phyloP scores from a whole-genome alignment of 1,139 yeast genomes.

The Debaryomyces coudertii region DNA sequence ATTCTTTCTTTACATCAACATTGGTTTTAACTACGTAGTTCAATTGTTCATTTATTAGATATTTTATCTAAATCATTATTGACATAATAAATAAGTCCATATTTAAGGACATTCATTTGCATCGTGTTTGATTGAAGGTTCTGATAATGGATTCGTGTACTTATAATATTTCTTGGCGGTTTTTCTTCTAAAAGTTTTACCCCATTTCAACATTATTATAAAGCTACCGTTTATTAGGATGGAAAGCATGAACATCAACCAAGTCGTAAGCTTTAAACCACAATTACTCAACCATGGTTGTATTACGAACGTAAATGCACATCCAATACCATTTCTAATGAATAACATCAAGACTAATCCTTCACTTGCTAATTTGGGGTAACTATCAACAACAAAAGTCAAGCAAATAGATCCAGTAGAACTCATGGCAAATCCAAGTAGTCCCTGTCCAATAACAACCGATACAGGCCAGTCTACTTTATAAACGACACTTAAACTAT shows the following conservation, averaged over 20 bases:
- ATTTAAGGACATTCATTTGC: too few species aligned
- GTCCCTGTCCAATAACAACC: constrained; percentile 54
- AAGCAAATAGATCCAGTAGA: constrained; percentile 59
- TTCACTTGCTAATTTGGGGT: constrained; percentile 58
- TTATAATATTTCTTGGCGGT: too few species aligned
- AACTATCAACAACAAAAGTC: constrained; percentile 60
- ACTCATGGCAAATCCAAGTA: constrained; percentile 61
- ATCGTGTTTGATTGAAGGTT: too few species aligned
- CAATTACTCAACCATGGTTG: constrained; percentile 49
- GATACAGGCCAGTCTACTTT: constrained; percentile 53
- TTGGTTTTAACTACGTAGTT: too few species aligned
- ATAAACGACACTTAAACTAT: constrained; percentile 37
- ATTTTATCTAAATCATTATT: too few species aligned
- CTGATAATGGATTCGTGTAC: too few species aligned
- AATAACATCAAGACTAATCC: constrained; percentile 56
- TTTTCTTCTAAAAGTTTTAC: constrained; percentile 39
- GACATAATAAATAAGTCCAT: too few species aligned
- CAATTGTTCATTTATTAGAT: too few species aligned
- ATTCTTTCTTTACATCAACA: too few species aligned
- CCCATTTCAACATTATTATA: constrained; percentile 39
- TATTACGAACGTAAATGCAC: constrained; percentile 49
- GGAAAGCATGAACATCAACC: constrained; percentile 53
- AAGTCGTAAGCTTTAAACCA: constrained; percentile 43
- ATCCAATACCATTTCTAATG: constrained; percentile 50
- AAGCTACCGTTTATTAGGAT: constrained; percentile 45